Evolutionary conservation across 768 basidiomycete genomes (phyloP), one percentile per base, ranked within the genome.

Genomic region (Boletales sp.): DNA sequence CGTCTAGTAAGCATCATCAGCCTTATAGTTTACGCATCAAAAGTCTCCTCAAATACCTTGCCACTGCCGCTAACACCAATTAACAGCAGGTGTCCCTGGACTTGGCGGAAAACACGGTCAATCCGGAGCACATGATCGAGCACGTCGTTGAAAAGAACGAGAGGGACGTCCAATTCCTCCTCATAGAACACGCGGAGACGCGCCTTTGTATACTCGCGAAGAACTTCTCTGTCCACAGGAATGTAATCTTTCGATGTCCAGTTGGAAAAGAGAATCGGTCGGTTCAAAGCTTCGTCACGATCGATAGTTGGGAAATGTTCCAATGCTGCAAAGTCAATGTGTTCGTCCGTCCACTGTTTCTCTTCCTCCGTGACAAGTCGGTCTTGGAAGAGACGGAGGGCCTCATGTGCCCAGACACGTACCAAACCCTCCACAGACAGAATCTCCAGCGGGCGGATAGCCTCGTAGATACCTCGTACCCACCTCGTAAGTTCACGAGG

Each of bases 241-340:
- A 98, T 83, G 67, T 98, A 98, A 64, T 97, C 74, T 72, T 94
- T 93, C 10, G 95, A 94, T 1, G 95, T 97, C 96, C 96, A 99
- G 68, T 98, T 98, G 18, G 96, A 98, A 78, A 94, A 99, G 34
- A 99, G 72, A 57, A 99, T 94, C 0, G 96, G 96, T 14, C 96
- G 83, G 31, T 57, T 69, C 25, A 99, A 78, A 2, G 96, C 93
- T 63, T 96, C 93, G 21, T 86, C 84, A 37, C 79, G 79, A 64
- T 90, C 84, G 67, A 96, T 88, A 3, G 89, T 94, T 0, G 94
- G 94, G 85, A 99, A 99, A 68, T 96, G 86, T 53, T 85, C 78
- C 74, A 87, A 75, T 0, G 95, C 95, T 17, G 81, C 81, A 19
- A 74, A 59, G 65, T 99, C 93, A 53, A 98, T 88, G 57, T 86